phyloP scores from a whole-genome alignment of 768 basidiomycete genomes.

The Leccinum arenicola region DNA sequence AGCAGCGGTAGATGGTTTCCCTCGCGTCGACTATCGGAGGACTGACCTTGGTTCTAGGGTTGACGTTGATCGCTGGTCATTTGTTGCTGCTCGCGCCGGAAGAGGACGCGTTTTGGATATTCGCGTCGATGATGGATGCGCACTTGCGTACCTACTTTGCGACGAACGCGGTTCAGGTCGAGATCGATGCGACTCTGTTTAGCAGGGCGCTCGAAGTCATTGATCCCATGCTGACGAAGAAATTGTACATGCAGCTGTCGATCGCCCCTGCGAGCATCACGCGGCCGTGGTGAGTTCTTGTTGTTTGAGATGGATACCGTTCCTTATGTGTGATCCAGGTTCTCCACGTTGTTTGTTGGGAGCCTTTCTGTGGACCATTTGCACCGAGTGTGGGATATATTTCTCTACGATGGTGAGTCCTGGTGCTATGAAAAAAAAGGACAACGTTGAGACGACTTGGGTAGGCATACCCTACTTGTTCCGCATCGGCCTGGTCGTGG shows the following conservation, averaged over 20 bases:
- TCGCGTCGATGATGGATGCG: conserved; percentile 81
- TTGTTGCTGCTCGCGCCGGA: conserved; percentile 74
- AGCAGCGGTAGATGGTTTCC: conserved; percentile 44
- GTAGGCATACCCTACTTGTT: conserved; percentile 73
- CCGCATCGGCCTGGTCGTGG: conserved; percentile 67
- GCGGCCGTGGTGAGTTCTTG: conserved; percentile 51
- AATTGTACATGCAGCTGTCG: conserved; percentile 61
- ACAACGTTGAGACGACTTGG: background rate
- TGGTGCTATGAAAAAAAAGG: background rate
- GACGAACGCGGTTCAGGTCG: conserved; percentile 55
- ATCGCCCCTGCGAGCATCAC: conserved; percentile 59
- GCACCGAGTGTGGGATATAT: conserved; percentile 79
- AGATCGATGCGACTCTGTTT: conserved; percentile 74
- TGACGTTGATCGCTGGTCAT: conserved; percentile 70
- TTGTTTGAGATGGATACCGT: background rate
- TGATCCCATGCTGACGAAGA: conserved; percentile 60
- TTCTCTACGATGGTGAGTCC: conserved; percentile 72
- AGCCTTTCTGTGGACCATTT: conserved; percentile 62
- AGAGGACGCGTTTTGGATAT: conserved; percentile 91
- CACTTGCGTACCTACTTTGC: conserved; percentile 81
- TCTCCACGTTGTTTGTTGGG: conserved; percentile 68
- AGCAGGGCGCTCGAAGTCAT: conserved; percentile 62
- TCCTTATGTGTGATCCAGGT: conserved; percentile 42
- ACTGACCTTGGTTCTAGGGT: conserved; percentile 39
- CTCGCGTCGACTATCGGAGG: background rate